Evolutionary conservation across 2,329 filamentous ascomycete genomes (phyloP).

Genomic region (Epicoccum nigrum): DNA sequence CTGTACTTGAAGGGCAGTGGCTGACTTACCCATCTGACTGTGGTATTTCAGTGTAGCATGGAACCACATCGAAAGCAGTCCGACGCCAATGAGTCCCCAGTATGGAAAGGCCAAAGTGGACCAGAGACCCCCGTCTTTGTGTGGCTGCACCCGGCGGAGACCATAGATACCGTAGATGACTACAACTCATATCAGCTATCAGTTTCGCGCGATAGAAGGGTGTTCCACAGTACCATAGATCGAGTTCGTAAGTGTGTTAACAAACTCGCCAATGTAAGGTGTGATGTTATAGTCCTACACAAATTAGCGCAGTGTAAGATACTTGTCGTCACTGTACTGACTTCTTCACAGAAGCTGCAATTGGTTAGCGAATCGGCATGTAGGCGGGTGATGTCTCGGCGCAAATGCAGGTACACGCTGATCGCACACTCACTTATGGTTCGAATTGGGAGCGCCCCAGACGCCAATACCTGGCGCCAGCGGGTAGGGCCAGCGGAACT

Average conservation of each 20-base stretch:
- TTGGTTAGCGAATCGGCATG: constrained; percentile 19
- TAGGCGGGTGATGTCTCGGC: constrained; percentile 4
- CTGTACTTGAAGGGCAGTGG: too few relatives aligned
- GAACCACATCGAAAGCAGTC: constrained; percentile 51
- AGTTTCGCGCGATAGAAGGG: background rate
- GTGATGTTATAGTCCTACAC: constrained; percentile 61
- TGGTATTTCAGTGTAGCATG: constrained; percentile 55
- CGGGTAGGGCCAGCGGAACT: constrained; percentile 36
- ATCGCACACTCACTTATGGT: constrained; percentile 40
- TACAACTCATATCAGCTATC: constrained; percentile 15
- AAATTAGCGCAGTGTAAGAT: background rate
- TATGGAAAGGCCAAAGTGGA: constrained; percentile 49
- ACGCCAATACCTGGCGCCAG: constrained; percentile 25
- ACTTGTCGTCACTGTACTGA: background rate
- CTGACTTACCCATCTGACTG: constrained; percentile 53
- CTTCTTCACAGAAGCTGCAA: constrained; percentile 46
- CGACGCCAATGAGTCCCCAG: constrained; percentile 52
- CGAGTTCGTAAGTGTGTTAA: constrained; percentile 60
- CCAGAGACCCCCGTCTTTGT: constrained; percentile 37
- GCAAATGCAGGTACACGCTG: constrained; percentile 11
- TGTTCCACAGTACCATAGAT: constrained; percentile 51
- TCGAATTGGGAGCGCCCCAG: constrained; percentile 39
- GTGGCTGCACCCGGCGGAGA: constrained; percentile 33
- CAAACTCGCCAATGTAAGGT: constrained; percentile 59
- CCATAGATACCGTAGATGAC: constrained; percentile 47